phyloP scores from a whole-genome alignment of 1,139 yeast genomes.

The Debaryomyces subglobosus region DNA sequence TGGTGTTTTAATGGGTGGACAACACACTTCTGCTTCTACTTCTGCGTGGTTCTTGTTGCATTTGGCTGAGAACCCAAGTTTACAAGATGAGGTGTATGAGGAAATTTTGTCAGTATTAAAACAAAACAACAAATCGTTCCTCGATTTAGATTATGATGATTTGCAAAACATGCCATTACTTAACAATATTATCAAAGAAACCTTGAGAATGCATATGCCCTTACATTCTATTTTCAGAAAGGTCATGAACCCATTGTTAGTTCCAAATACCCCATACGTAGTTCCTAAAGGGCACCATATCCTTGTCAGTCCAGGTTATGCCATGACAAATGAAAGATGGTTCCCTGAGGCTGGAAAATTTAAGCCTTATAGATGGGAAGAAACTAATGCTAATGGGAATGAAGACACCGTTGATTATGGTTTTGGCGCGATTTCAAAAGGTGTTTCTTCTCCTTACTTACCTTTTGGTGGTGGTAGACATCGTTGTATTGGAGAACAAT shows the following conservation, averaged over 20 bases:
- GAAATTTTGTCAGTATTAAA: constrained; percentile 73
- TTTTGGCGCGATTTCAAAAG: constrained; percentile 93
- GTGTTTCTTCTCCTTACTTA: constrained; percentile 91
- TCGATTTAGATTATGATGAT: constrained; percentile 76
- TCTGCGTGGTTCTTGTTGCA: constrained; percentile 94
- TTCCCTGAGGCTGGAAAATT: constrained; percentile 74
- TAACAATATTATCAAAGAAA: constrained; percentile 85
- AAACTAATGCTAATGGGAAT: constrained; percentile 32
- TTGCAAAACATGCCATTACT: constrained; percentile 80
- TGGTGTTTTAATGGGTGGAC: constrained; percentile 99
- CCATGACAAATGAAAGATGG: constrained; percentile 73
- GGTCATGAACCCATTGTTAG: constrained; percentile 75
- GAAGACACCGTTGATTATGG: constrained; percentile 82
- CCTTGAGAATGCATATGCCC: constrained; percentile 94
- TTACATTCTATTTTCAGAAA: constrained; percentile 94
- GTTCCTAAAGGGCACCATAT: constrained; percentile 91
- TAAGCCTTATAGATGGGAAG: constrained; percentile 91
- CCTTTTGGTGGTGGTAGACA: constrained; percentile 99
- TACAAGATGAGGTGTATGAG: constrained; percentile 76
- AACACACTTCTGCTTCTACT: constrained; percentile 96
- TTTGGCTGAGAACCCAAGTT: constrained; percentile 80
- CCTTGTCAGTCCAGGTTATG: constrained; percentile 90
- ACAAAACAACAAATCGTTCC: constrained; percentile 41
- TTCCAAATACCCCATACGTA: constrained; percentile 78
- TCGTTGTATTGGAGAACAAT: constrained; percentile 98